Percentiles rank a stretch among this genome's conserved stretches.
phyloP scores from a whole-genome alignment of 495 filamentous ascomycete species.

The Opeltia flavorubescens region DNA sequence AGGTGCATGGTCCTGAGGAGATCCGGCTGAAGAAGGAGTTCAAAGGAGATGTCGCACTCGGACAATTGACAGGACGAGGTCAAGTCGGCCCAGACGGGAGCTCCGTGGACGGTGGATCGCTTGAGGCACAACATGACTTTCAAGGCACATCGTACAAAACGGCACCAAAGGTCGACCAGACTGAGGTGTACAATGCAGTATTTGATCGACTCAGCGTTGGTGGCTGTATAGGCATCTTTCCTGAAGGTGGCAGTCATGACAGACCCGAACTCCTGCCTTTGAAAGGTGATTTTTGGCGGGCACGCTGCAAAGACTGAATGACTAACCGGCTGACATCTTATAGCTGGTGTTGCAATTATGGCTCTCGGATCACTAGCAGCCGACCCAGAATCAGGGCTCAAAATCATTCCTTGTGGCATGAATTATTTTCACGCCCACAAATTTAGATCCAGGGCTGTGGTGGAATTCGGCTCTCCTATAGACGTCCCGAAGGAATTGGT shows the following conservation, averaged over 20 bases:
- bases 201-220: slow-evolving; percentile 67
- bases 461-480: slow-evolving; percentile 86
- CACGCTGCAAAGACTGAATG: not conserved
- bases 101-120: slow-evolving; percentile 31
- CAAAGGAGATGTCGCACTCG: slow-evolving; percentile 50
- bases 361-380: slow-evolving; percentile 84
- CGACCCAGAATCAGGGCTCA: slow-evolving; percentile 77
- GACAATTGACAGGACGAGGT: slow-evolving; percentile 60
- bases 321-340: slow-evolving; percentile 11
- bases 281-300: slow-evolving; percentile 42
- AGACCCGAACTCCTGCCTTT: slow-evolving; percentile 83
- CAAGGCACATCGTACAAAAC: slow-evolving; percentile 72
- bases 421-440: slow-evolving; percentile 99
- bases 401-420: slow-evolving; percentile 99
- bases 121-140: slow-evolving; percentile 43
- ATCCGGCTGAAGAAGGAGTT: slow-evolving; percentile 77
- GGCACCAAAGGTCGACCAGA: slow-evolving; percentile 90
- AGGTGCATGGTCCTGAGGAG: slow-evolving; percentile 70
- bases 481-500: slow-evolving; percentile 72
- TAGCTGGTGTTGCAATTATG: slow-evolving; percentile 95
- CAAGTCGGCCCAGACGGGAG: slow-evolving; percentile 39
- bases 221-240: slow-evolving; percentile 93
- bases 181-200: slow-evolving; percentile 82
- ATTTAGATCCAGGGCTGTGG: slow-evolving; percentile 89
- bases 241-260: slow-evolving; percentile 95